A percentile compares a stretch with the other conserved stretches of the same genome.
Conservation (phyloP, 495 filamentous ascomycete species). For the Corynascus novoguineensis region DNA sequence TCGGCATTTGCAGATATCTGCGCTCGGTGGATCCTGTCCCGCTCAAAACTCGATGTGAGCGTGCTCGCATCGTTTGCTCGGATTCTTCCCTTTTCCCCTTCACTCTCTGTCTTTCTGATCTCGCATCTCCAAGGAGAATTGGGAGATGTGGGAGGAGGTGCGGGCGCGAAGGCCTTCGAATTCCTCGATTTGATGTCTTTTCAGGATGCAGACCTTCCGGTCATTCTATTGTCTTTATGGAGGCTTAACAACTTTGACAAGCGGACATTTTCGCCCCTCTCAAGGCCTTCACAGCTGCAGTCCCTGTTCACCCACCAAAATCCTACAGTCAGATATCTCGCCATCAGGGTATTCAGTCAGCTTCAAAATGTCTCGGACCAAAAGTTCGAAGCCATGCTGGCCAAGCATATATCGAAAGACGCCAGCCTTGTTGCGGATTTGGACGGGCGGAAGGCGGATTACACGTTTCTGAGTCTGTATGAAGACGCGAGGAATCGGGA, state of each 20-base stretch:
- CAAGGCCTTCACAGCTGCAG: slow-evolving; percentile 62
- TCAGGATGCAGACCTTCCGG: slow-evolving; percentile 28
- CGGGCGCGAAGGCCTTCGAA: slow-evolving; percentile 4
- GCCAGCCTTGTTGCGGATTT: slow-evolving; percentile 57
- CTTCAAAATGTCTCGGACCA: slow-evolving; percentile 77
- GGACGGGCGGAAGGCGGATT: slow-evolving; percentile 76
- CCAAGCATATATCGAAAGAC: slow-evolving; percentile 55
- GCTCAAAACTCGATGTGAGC: slow-evolving; percentile 39
- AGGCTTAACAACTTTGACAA: slow-evolving; percentile 72
- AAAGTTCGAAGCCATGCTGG: slow-evolving; percentile 64
- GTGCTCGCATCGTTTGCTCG: slow-evolving; percentile 70
- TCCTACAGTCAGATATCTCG: slow-evolving; percentile 65
- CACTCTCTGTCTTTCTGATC: slow-evolving; percentile 53
- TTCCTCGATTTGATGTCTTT: slow-evolving; percentile 21
- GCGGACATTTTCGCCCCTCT: slow-evolving; percentile 53
- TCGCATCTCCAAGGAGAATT: slow-evolving; percentile 22
- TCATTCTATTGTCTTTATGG: slow-evolving; percentile 62
- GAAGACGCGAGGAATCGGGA: slow-evolving; percentile 55
- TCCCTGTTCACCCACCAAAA: slow-evolving; percentile 58
- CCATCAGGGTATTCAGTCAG: slow-evolving; percentile 70
- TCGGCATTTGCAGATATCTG: slow-evolving; percentile 71
- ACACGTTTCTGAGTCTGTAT: slow-evolving; percentile 75
- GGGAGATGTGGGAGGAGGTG: not conserved
- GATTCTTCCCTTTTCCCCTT: slow-evolving; percentile 71
- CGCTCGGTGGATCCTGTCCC: slow-evolving; percentile 60